Evolutionary conservation across 164 flowering plant genomes (phyloP), one percentile per base, ranked within the genome.

Genomic region (Brasenia schreberi): DNA sequence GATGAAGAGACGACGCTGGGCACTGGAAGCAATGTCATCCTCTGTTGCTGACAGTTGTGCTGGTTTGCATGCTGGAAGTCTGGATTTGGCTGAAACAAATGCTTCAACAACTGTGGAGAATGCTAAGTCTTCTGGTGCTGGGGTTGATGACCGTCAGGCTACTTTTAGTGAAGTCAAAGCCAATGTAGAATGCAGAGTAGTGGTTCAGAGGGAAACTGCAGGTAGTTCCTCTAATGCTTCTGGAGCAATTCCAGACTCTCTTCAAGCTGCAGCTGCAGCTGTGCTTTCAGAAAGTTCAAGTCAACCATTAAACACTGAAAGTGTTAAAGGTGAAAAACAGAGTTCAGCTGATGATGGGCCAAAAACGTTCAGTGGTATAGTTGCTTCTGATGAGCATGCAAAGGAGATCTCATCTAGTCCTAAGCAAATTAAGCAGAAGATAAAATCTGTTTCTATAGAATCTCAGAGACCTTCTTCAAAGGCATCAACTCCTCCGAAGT

Each of bases 131-230:
- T 65, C 73, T 0, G 77, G 17, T 7, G 5, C 33, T 23, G 23
- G 63, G 9, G 33, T n/a, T 61, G 27, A 61, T 61, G 33, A 61
- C 7, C 2, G 63, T 12, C n/a, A 23, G 9, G 63, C 63, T 71
- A 73, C 81, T 42, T 76, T 59, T 80, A 90, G 77, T 69, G 93
- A 84, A 42, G 88, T 86, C 44, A 85, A 80, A 7, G 87, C 77
- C 7, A 79, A 83, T 19, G 87, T 81, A 19, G 73, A 77, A 58
- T 82, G 85, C 65, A 87, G 76, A 70, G 85, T 89, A 73, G 96
- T 95, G 5, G 80, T 88, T 70, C 86, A 85, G 81, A 84, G 80
- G 66, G 85, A 82, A 66, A 66, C 76, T 71, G 42, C 77, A 12
- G 73, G 11, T 43, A 76, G 65, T 66, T 33, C 66, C 19, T 80